Evolutionary conservation across 345 rosid genomes (phyloP).

Genomic region (Gossypium turneri): DNA sequence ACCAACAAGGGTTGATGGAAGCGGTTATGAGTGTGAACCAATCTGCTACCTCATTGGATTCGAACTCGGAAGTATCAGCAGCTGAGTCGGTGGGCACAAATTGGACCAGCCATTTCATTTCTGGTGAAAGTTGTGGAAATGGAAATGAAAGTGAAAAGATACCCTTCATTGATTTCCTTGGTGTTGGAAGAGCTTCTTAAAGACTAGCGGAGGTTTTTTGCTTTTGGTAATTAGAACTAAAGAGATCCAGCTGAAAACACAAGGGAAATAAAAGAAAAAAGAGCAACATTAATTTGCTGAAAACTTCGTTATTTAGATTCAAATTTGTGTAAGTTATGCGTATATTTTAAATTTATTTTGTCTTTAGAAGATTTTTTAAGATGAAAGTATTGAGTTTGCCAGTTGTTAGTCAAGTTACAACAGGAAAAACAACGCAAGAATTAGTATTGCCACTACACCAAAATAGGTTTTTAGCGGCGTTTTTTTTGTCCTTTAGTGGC

Average conservation of each 20-base stretch:
- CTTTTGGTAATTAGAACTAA: not conserved
- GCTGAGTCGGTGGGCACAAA: conserved; percentile 38
- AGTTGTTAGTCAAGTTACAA: no score
- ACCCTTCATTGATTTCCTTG: conserved; percentile 63
- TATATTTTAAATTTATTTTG: no score
- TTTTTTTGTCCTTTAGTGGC: no score
- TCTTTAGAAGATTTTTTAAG: no score
- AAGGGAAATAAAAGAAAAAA: not conserved
- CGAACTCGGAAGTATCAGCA: conserved; percentile 53
- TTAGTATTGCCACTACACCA: no score
- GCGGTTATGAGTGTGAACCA: conserved; percentile 27
- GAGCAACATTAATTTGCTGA: not conserved
- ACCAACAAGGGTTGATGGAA: conserved; percentile 18
- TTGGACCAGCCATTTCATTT: conserved; percentile 22
- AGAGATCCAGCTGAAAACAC: not conserved
- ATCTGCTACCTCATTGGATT: conserved; percentile 42
- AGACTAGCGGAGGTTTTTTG: not conserved
- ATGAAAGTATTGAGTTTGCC: no score
- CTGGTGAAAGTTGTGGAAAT: conserved; percentile 18
- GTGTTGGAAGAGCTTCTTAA: conserved; percentile 42
- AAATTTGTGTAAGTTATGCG: no score
- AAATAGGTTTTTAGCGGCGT: no score
- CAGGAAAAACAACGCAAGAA: no score
- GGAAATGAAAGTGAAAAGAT: conserved; percentile 23
- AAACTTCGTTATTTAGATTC: no score